Base-by-base conservation (phyloP, 2,329 filamentous ascomycete genomes). In the Colletotrichum tamarilloi region DNA sequence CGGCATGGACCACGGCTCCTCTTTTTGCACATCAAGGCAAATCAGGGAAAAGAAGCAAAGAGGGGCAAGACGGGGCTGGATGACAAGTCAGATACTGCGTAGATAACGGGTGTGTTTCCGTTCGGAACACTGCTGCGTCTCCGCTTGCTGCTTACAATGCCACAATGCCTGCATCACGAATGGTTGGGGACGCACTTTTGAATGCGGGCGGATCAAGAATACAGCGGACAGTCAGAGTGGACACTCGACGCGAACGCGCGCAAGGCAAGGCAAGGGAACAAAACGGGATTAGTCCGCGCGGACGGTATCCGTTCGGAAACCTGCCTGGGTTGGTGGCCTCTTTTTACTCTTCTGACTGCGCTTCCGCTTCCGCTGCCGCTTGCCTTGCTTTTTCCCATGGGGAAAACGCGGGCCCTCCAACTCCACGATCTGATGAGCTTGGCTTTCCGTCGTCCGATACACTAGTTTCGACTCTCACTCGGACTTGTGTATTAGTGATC, bases 381-480 rank as follows among this genome's bases (percentile, higher is more conserved):
- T 30, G 22, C 63, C 14, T 57, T 53, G 38, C 5, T 26, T 42
- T 73, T 65, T 67, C 69, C 70, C 70, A 65, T 70, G 70, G 70
- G 70, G 70, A 70, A 70, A 57, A 30, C 38, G 38, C 38, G 38
- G 38, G 38, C 7, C 38, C 38, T 24, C 49, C 58, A 68, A 65
- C 70, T 72, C 65, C 69, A 72, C 69, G 69, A 72, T 72, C 69
- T 68, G 55, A 60, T 38, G 38, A 19, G 67, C 70, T 73, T 73
- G 70, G 67, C 70, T 65, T 66, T 26, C 35, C 38, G 38, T 42
- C 38, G 38, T 42, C 5, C 67, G 67, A 73, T 72, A 73, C 55
- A 38, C 60, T 70, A 60, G 53, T 42, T 14, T 42, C 38, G 38
- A 42, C 38, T 42, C 55, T 32, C 46, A 22, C 30, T 28, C 56